These are phyloP conservation scores for Macrophomina tecta DNA, from an alignment of 2,329 filamentous ascomycete genomes.

Conservation along the genomic window DNA sequence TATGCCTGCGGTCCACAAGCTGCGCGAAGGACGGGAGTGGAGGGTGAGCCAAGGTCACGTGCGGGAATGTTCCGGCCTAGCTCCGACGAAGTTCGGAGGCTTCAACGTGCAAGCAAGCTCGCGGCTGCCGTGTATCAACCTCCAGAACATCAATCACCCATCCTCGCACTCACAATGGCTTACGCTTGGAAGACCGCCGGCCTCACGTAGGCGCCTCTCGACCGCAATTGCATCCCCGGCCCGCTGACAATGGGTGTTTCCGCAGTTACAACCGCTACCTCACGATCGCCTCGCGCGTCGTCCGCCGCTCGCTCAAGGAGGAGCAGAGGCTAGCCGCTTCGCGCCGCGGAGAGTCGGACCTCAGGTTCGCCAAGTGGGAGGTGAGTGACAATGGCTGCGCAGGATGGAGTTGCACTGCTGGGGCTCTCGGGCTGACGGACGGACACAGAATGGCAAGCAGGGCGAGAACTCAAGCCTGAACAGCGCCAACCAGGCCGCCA, in stretches of 20 bases:
- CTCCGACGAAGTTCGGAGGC: constrained; percentile 28
- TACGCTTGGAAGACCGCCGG: constrained; percentile 99
- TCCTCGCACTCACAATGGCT: constrained; percentile 65
- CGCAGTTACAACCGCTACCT: constrained; percentile 99
- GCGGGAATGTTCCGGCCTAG: constrained; percentile 14
- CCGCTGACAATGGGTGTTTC: constrained; percentile 37
- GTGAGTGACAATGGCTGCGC: constrained; percentile 64
- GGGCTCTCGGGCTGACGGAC: constrained; percentile 31
- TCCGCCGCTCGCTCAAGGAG: constrained; percentile 97
- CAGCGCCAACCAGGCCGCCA: constrained; percentile 54
- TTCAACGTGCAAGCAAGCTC: constrained; percentile 26
- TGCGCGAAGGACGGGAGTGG: neutral
- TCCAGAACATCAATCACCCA: constrained; percentile 17
- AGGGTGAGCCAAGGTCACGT: constrained; percentile 12
- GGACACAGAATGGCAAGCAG: constrained; percentile 88
- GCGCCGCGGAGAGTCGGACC: constrained; percentile 85
- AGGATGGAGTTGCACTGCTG: constrained; percentile 31
- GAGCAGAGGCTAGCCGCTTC: constrained; percentile 86
- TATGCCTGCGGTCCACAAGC: neutral
- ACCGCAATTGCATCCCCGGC: neutral
- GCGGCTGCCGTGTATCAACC: constrained; percentile 20
- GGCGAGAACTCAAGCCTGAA: constrained; percentile 79
- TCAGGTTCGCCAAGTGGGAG: constrained; percentile 94
- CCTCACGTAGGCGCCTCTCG: constrained; percentile 70
- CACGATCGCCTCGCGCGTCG: constrained; percentile 88